These are phyloP conservation scores for Carnegiea gigantea DNA, from an alignment of 179 eudicot species.

Conservation along the genomic window DNA sequence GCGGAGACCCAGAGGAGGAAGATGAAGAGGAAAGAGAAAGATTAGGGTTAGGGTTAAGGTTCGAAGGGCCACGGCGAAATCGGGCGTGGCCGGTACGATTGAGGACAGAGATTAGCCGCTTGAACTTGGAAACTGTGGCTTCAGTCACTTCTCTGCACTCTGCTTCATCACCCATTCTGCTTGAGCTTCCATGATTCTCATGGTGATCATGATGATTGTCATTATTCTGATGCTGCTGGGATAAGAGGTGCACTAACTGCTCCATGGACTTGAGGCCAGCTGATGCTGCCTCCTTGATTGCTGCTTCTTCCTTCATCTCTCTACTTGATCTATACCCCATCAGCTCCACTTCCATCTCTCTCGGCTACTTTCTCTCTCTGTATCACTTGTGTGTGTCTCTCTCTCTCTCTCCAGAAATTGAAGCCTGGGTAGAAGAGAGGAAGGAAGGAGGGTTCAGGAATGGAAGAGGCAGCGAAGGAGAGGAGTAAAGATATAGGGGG, in stretches of 20 bases:
- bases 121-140: conserved; percentile 44
- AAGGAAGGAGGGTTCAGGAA: background rate
- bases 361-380: no score
- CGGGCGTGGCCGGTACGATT: conserved; percentile 78
- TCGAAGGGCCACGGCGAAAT: conserved; percentile 56
- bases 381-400: background rate
- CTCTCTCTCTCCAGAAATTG: background rate
- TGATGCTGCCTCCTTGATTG: conserved; percentile 35
- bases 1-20: conserved; percentile 12
- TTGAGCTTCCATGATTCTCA: background rate
- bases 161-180: background rate
- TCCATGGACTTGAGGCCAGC: conserved; percentile 58
- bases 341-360: conserved; percentile 4
- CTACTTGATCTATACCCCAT: conserved; percentile 10
- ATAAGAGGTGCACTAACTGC: conserved; percentile 39
- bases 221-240: conserved; percentile 20
- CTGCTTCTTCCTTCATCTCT: conserved; percentile 27
- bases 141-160: conserved; percentile 45
- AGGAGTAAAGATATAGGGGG: conserved; percentile 16
- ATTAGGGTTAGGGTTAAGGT: conserved; percentile 1
- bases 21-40: conserved; percentile 22
- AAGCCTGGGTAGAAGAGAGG: background rate
- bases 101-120: conserved; percentile 35
- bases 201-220: conserved; percentile 14
- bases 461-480: background rate